These are phyloP conservation scores for Aspergillus terreus DNA, from an alignment of 2,329 filamentous ascomycete species.

Conservation along the genomic window DNA sequence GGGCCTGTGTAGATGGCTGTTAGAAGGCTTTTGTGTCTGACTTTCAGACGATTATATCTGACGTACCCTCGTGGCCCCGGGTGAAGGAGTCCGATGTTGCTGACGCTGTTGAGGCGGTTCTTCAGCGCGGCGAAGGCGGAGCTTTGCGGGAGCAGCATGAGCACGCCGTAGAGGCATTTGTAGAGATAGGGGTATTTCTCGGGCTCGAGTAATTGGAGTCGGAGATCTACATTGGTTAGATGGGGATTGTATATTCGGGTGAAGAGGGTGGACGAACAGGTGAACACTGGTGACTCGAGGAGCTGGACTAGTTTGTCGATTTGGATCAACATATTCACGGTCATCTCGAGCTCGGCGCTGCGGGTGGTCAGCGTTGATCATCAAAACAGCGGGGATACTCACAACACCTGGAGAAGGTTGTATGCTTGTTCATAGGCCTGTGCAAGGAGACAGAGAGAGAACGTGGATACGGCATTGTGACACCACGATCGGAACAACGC, in stretches of 20 bases:
- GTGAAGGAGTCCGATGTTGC: constrained; percentile 92
- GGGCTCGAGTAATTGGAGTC: constrained; percentile 89
- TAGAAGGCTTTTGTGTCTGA: constrained; percentile 11
- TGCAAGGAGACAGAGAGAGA: constrained; percentile 89
- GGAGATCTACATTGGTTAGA: constrained; percentile 62
- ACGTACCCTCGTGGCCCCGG: constrained; percentile 74
- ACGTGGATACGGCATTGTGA: constrained; percentile 95
- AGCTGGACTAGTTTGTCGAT: constrained; percentile 98
- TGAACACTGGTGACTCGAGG: constrained; percentile 95
- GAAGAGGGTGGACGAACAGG: constrained; percentile 61
- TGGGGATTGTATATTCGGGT: not conserved
- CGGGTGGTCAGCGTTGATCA: constrained; percentile 20
- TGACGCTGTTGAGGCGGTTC: constrained; percentile 94
- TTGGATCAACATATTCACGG: constrained; percentile 96
- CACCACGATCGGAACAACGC: constrained; percentile 96
- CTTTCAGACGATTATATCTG: not conserved
- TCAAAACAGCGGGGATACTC: constrained; percentile 28
- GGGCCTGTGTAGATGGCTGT: constrained; percentile 10
- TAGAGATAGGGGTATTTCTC: constrained; percentile 94
- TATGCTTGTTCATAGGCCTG: constrained; percentile 99
- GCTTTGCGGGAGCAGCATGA: constrained; percentile 98
- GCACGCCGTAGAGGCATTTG: constrained; percentile 92
- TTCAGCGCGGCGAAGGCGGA: constrained; percentile 95
- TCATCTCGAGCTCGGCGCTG: constrained; percentile 96
- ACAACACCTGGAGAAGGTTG: constrained; percentile 94